These are phyloP conservation scores for Malus hybrid DNA, from an alignment of 331 rosid species.

Conservation along the genomic window DNA sequence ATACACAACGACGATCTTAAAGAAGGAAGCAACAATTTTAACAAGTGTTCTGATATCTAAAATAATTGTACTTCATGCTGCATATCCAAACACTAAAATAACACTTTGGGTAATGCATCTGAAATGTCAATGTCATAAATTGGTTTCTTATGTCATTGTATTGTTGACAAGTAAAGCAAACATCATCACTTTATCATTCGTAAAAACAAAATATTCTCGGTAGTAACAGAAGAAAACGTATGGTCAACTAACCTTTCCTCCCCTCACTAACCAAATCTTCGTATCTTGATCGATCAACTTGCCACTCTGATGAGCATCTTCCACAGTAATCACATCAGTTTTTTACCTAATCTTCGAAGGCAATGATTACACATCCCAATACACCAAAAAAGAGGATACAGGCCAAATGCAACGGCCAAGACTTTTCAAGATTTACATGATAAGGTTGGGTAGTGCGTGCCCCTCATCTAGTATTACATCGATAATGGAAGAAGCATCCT, in stretches of 20 bases:
- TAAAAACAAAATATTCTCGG: not conserved
- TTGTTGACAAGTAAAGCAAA: not conserved
- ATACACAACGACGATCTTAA: not conserved
- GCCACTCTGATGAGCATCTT: constrained; percentile 27
- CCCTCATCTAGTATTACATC: constrained; percentile 53
- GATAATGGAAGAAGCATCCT: constrained; percentile 99
- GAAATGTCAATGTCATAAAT: not conserved
- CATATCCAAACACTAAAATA: not conserved
- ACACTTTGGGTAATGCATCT: constrained; percentile 1
- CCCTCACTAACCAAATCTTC: not conserved
- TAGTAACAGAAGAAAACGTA: constrained; percentile 15
- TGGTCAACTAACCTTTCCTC: constrained; percentile 11
- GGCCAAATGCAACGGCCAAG: constrained; percentile 28
- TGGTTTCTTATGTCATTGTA: constrained; percentile 3
- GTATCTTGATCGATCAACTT: constrained; percentile 10
- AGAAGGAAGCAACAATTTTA: not conserved
- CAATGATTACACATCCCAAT: constrained; percentile 27
- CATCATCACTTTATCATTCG: not conserved
- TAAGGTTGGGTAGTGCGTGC: constrained; percentile 2
- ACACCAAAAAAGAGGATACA: constrained; percentile 14
- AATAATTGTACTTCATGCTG: not conserved
- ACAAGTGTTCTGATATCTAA: not conserved
- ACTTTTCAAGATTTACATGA: constrained; percentile 8
- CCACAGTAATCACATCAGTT: constrained; percentile 18
- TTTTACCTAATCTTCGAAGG: constrained; percentile 25